phyloP scores from a whole-genome alignment of 2,329 filamentous ascomycete species.

The Hysterium pulicare region DNA sequence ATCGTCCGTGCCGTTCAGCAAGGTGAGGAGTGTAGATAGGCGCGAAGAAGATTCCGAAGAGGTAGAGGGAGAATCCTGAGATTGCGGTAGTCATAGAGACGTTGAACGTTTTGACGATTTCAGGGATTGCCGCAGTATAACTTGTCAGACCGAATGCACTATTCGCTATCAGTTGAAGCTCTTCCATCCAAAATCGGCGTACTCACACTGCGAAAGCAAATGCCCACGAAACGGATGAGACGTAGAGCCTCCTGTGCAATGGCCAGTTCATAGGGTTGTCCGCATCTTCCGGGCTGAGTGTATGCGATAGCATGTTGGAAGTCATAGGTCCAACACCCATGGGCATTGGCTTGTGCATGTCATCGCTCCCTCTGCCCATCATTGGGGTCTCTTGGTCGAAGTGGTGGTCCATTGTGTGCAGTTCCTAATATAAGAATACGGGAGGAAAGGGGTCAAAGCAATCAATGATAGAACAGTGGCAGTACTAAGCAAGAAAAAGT shows the following conservation, averaged over 20 bases:
- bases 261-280: constrained; percentile 21
- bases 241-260: constrained; percentile 10
- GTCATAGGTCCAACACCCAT: too few species aligned
- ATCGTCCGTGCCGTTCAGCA: constrained; percentile 54
- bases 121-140: constrained; percentile 41
- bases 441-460: too few species aligned
- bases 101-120: constrained; percentile 51
- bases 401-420: too few species aligned
- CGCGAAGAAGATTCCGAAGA: constrained; percentile 57
- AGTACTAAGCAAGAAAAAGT: too few species aligned
- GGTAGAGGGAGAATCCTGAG: constrained; percentile 56
- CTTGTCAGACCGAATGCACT: constrained; percentile 52
- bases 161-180: background rate
- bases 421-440: too few species aligned
- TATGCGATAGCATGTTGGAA: too few species aligned
- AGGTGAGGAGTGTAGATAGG: constrained; percentile 56
- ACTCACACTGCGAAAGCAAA: constrained; percentile 17
- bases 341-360: too few species aligned
- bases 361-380: too few species aligned
- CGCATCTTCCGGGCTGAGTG: constrained; percentile 11
- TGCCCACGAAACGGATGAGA: constrained; percentile 11
- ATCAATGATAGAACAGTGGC: too few species aligned
- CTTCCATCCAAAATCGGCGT: background rate
- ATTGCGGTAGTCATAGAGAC: constrained; percentile 53
- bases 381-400: too few species aligned